These are phyloP conservation scores for Chalciporus pseudorubinellus DNA, from an alignment of 768 basidiomycete species.

Conservation along the genomic window DNA sequence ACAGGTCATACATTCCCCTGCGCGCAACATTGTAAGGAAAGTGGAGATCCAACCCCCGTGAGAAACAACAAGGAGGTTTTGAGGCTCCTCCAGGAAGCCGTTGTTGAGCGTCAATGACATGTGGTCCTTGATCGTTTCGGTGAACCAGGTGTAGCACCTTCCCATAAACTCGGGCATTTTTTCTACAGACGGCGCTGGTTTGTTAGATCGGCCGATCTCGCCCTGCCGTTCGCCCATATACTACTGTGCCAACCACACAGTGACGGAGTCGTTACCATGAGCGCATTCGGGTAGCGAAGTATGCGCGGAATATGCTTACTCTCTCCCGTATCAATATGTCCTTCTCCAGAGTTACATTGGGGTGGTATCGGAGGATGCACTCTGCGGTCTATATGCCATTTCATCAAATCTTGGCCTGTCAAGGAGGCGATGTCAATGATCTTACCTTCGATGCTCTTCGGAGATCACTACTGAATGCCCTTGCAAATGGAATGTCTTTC, in stretches of 20 bases:
- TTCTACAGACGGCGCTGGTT: conserved; percentile 25
- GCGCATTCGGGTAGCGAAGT: background rate
- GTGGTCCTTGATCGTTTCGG: conserved; percentile 39
- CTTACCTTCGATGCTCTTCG: conserved; percentile 62
- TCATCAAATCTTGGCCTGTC: background rate
- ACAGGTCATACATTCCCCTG: conserved; percentile 37
- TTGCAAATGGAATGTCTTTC: conserved; percentile 51
- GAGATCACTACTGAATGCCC: conserved; percentile 72
- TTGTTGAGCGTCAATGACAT: conserved; percentile 16
- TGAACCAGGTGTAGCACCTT: conserved; percentile 66
- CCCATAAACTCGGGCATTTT: conserved; percentile 37
- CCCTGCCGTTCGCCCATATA: conserved; percentile 65
- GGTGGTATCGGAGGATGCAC: conserved; percentile 55
- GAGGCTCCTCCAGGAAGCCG: conserved; percentile 26
- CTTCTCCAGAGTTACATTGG: conserved; percentile 41
- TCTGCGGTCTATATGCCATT: conserved; percentile 56
- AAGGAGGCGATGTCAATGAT: background rate
- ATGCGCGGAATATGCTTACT: conserved; percentile 37
- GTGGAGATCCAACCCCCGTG: conserved; percentile 65
- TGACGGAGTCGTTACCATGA: background rate
- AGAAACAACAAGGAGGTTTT: conserved; percentile 54
- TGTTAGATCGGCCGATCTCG: conserved; percentile 15
- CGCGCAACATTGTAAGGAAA: conserved; percentile 49
- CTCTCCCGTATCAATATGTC: conserved; percentile 59
- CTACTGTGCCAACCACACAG: conserved; percentile 33